Percentiles rank a stretch among this genome's conserved stretches.
Evolutionary conservation across 176 grass and related monocot species (phyloP).

Genomic region (Oryza coarctata): DNA sequence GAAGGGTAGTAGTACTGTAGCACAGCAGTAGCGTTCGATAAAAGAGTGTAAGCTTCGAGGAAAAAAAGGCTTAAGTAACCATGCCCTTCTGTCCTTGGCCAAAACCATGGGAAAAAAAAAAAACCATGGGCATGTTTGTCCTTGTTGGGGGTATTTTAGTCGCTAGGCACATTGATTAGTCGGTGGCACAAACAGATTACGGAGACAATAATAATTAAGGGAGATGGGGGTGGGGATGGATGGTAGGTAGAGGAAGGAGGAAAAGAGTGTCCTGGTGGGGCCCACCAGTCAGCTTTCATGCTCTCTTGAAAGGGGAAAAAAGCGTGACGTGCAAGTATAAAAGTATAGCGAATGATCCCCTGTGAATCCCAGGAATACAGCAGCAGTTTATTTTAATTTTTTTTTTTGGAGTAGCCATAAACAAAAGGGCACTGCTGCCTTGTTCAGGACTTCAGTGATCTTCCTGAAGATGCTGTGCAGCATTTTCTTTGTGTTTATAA

Average conservation of each 20-base stretch:
- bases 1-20: too few species aligned
- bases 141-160: conserved; percentile 16
- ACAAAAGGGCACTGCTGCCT: too few species aligned
- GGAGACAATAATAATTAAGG: neutral
- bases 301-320: neutral
- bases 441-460: too few species aligned
- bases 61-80: too few species aligned
- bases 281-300: neutral
- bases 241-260: neutral
- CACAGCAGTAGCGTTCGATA: too few species aligned
- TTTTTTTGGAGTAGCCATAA: too few species aligned
- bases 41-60: too few species aligned
- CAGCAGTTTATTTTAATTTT: too few species aligned
- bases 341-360: neutral
- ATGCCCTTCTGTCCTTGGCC: neutral
- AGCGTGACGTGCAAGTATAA: neutral
- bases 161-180: neutral
- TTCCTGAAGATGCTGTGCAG: too few species aligned
- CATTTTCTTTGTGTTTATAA: neutral
- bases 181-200: neutral
- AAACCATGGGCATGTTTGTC: conserved; percentile 20
- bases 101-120: conserved; percentile 25
- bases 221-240: neutral
- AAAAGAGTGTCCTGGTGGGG: neutral
- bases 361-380: neutral